Base-by-base conservation (phyloP, 805 yeast genomes). In the Tetrapisispora arboricola region DNA sequence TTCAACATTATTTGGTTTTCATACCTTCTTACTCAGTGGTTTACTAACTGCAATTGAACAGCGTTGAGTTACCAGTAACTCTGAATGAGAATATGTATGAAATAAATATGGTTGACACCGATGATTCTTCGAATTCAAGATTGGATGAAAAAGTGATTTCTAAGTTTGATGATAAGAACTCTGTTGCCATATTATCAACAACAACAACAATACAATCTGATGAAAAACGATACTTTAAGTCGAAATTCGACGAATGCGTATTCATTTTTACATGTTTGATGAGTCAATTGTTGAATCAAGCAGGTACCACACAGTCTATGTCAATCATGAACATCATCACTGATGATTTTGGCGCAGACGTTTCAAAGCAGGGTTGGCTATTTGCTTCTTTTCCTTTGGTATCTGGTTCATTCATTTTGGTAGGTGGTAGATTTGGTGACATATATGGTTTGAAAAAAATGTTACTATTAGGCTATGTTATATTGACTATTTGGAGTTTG, bases 371-470 rank as follows among this genome's bases (percentile, higher is more conserved):
- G 42, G 49, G 70, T 15, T 80, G 94, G 92, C 75, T 76, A 53
- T 70, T 77, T 67, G 86, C 87, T 1, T 72, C 84, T 0, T 80
- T 75, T 54, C 77, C 85, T 0, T 60, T 83, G 41, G 75, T 85
- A 0, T 74, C 80, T 5, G 90, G 90, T 11, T 79, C 90, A 0
- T 76, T 82, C 46, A 81, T 83, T 38, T 57, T 83, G 28, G 64
- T 78, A 4, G 71, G 81, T 28, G 92, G 92, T 8, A 68, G 78
- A 38, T 53, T 80, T 35, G 92, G 94, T 26, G 94, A 83, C 51
- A 63, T 81, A 11, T 75, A 73, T 49, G 92, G 92, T 0, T 64
- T 79, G 40, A 77, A 75, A 43, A 61, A 55, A 31, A 58, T 75
- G n/a, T 65, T 78, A 40, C 32, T 76, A 0, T 49, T 65, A 4